Percentiles rank a stretch among this genome's conserved stretches.
Evolutionary conservation across 2,329 filamentous ascomycete genomes (phyloP).

Genomic region (Aspergillus versicolor): DNA sequence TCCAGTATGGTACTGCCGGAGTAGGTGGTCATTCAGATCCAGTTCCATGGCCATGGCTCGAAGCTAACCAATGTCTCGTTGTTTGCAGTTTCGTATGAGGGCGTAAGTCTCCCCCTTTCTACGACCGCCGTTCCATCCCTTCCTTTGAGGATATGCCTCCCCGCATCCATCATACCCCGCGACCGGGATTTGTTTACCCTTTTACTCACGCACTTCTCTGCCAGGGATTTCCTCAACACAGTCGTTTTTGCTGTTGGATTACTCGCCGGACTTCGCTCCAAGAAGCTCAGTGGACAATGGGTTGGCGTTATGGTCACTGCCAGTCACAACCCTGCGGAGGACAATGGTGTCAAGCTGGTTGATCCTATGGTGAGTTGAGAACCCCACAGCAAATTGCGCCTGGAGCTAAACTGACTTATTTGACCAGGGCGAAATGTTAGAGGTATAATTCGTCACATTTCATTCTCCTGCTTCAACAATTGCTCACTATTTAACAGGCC

Average conservation of each 20-base stretch:
- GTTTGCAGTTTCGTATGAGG: constrained; percentile 65
- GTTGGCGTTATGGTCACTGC: constrained; percentile 97
- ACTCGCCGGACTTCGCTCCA: constrained; percentile 81
- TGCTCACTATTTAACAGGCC: constrained; percentile 44
- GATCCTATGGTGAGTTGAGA: constrained; percentile 70
- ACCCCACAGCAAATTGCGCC: neutral
- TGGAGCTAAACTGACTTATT: constrained; percentile 14
- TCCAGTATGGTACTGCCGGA: constrained; percentile 62
- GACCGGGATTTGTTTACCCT: constrained; percentile 31
- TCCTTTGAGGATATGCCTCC: constrained; percentile 25
- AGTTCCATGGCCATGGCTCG: neutral
- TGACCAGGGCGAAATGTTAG: constrained; percentile 82
- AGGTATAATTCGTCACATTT: constrained; percentile 54
- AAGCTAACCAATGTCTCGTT: constrained; percentile 14
- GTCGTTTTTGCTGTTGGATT: constrained; percentile 92
- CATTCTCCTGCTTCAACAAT: constrained; percentile 9
- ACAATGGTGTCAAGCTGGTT: constrained; percentile 94
- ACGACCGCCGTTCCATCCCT: constrained; percentile 2
- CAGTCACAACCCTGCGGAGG: constrained; percentile 84
- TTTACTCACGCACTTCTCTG: constrained; percentile 29
- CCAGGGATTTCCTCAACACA: constrained; percentile 76
- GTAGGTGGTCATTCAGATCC: constrained; percentile 44
- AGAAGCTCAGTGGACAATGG: constrained; percentile 83
- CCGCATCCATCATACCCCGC: constrained; percentile 32
- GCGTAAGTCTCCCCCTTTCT: constrained; percentile 50